Base-by-base conservation (phyloP, 2,329 filamentous ascomycete genomes). In the Colletotrichum sp. region DNA sequence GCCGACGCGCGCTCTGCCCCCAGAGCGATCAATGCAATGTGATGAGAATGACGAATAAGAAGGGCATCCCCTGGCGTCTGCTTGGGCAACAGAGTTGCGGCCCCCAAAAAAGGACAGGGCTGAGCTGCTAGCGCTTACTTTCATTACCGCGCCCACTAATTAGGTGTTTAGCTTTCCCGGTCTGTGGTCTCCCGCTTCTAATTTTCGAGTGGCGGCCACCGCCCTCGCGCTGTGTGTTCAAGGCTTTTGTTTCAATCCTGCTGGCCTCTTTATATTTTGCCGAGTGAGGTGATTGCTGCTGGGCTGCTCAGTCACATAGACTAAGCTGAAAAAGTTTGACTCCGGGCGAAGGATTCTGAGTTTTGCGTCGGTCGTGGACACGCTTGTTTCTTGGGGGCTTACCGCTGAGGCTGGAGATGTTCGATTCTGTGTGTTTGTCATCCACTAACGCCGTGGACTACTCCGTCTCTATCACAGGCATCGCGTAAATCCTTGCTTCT, bases 121-220 rank as follows among this genome's bases (percentile, higher is more conserved):
- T 72, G 69, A 75, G 62, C 12, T 64, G 52, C 38, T 72, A 75
- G 73, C 30, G 73, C 69, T 75, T 75, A 75, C 62, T 21, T 21
- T 66, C 48, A 21, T 75, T 24, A 71, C 58, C 60, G 32, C 71
- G 32, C 58, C 43, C 71, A 56, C 43, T 62, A 30, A 30, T 21
- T 16, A 70, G 13, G 38, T 52, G 64, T 15, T 38, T 56, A 38
- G 21, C 55, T 69, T n/a, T 12, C 68, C 43, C 38, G 18, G 38
- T 32, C 24, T 21, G 48, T 38, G 30, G 68, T 38, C 55, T 72
- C 43, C 26, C 56, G 73, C 26, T 72, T 38, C 62, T 62, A 55
- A 28, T 8, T 34, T 56, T 21, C 38, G n/a, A 26, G 38, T 72
- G 24, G 55, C 62, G 38, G 38, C 30, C 28, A n/a, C 34, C 26